Evolutionary conservation across 495 filamentous ascomycete species (phyloP).

Genomic region (Podospora pseudopauciseta): DNA sequence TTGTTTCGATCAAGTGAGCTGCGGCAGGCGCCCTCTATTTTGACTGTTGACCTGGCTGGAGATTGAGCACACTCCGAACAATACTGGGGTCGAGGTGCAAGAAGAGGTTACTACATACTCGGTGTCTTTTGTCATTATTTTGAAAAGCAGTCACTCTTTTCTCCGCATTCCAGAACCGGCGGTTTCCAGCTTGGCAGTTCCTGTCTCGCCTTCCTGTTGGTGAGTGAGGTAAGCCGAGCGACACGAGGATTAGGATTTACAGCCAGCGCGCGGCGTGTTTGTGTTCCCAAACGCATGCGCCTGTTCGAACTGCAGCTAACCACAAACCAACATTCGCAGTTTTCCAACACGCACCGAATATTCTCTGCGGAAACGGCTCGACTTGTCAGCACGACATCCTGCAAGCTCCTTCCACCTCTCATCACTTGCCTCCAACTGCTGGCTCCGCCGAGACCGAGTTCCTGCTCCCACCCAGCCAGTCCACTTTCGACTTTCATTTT

Average conservation of each 20-base stretch:
- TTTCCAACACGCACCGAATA: slow-evolving; percentile 5
- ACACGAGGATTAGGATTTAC: not conserved
- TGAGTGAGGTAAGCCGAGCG: not conserved
- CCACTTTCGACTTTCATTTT: not conserved
- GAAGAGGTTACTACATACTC: not conserved
- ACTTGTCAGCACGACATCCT: not conserved
- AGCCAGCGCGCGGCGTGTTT: not conserved
- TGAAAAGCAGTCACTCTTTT: not conserved
- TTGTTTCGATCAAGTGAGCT: slow-evolving; percentile 9
- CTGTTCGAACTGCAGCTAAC: slow-evolving; percentile 1
- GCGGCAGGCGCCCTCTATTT: not conserved
- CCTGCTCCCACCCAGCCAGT: not conserved
- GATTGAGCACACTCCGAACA: not conserved
- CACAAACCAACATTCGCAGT: slow-evolving; percentile 1
- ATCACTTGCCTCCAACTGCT: too few relatives aligned
- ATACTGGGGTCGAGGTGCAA: not conserved
- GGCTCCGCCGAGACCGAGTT: not conserved
- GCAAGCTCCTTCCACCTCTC: not conserved
- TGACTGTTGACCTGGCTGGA: not conserved
- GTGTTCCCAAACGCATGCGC: not conserved
- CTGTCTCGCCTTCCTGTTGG: not conserved
- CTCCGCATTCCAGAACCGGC: not conserved
- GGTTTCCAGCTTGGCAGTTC: not conserved
- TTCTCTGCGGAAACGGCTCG: not conserved
- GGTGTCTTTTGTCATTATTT: not conserved